Evolutionary conservation across 768 basidiomycete genomes (phyloP), one percentile per base, ranked within the genome.

Genomic region (Lactarius sanguifluus): DNA sequence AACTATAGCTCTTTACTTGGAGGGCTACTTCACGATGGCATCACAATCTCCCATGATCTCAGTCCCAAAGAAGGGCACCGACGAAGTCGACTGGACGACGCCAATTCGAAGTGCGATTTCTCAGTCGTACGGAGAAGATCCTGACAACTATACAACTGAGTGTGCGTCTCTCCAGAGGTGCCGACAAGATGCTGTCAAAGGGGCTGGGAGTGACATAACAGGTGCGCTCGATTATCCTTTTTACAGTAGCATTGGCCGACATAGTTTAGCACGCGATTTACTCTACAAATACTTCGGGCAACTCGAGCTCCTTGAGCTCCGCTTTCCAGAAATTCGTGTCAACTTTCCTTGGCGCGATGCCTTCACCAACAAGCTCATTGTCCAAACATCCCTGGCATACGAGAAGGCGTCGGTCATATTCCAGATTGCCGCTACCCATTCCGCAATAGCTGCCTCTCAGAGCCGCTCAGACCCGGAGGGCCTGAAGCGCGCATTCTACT

Each of bases 281-380:
- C 82, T 99, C 54, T 98, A 96, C 89, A 98, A 97, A 79, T 99
- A 99, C 80, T 99, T 98, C 79, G 96, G 97, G 41, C 97, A 99
- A 77, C 88, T 99, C 54, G 97, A 99, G 74, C 86, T 98, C 5
- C 87, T 99, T 47, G 97, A 99, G 75, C 84, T 99, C 61, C 88
- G 97, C 43, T 99, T 99, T 80, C 87, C 96, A 10, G 96, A 98
- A 76, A 94, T 98, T 69, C 86, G 92, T 71, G 95, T 98, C 77
- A 90, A 91, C 69, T 99, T 98, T 74, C 89, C 94, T 0, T 99
- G 97, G 95, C 84, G 89, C 68, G 97, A 99, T 78, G 96, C 97
- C 23, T 98, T 98, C 80, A 98, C 94, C 65, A 83, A 83, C 79
- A 98, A 98, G 77, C 81, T 90, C 65, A 97, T 91, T 65, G 95